Conservation (phyloP, 129 eudicot species). For the Artemisia argyi region DNA sequence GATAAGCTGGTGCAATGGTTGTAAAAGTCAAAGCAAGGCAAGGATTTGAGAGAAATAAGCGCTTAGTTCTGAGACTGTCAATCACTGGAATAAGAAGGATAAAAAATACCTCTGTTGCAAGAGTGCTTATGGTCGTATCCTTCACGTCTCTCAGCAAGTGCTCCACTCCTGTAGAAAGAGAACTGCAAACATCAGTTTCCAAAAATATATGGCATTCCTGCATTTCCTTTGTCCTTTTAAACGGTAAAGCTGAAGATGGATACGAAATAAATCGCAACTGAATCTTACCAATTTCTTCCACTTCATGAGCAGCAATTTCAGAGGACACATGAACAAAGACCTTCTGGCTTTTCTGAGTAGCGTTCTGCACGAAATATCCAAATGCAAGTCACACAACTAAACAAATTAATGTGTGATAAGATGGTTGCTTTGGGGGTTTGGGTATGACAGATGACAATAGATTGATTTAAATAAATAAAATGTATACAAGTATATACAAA, state of each 20-base stretch:
- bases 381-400: not conserved
- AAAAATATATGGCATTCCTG: not conserved
- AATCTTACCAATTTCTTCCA: constrained; percentile 91
- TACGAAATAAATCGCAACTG: not conserved
- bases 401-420: no score
- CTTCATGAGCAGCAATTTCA: constrained; percentile 99
- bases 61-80: not conserved
- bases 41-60: not conserved
- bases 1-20: not conserved
- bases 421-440: no score
- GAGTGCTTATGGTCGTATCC: constrained; percentile 96
- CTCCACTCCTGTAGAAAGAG: constrained; percentile 73
- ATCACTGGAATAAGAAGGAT: not conserved
- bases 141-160: constrained; percentile 98
- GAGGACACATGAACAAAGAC: constrained; percentile 94
- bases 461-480: no score
- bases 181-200: not conserved
- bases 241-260: not conserved
- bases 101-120: constrained; percentile 81
- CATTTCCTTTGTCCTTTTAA: not conserved
- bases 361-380: constrained; percentile 57
- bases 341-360: constrained; percentile 98
- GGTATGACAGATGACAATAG: no score
- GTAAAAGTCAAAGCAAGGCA: not conserved
- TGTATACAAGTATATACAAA: not conserved